Conservation (phyloP, 495 filamentous ascomycete genomes). For the Wilcoxina mikolae region DNA sequence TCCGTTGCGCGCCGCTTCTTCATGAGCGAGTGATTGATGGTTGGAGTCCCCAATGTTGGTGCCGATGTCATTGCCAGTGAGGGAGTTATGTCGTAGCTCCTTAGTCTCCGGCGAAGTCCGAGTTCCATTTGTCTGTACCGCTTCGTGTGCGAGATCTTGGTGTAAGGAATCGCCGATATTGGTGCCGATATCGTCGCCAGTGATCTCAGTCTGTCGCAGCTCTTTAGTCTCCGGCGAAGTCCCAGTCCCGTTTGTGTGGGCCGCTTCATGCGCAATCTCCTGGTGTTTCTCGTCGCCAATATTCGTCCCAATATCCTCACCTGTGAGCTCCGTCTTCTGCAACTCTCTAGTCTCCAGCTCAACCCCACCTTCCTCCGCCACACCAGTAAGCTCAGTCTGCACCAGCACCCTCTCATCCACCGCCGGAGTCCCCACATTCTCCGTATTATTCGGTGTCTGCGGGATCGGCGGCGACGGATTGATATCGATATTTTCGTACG, state of each 20-base stretch:
- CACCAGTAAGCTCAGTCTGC: no score
- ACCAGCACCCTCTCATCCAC: no score
- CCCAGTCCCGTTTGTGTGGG: neutral
- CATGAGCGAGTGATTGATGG: neutral
- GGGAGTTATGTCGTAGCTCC: neutral
- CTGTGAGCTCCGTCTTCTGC: neutral
- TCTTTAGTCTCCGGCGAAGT: neutral
- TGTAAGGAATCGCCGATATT: neutral
- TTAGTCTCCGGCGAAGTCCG: neutral
- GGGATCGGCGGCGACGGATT: no score
- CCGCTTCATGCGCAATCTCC: neutral
- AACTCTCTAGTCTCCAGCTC: no score
- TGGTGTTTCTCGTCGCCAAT: neutral
- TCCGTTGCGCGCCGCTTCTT: neutral
- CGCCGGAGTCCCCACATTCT: no score
- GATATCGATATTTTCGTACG: no score
- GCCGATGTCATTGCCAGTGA: neutral
- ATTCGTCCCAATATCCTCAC: neutral
- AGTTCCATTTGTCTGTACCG: neutral
- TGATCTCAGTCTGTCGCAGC: neutral
- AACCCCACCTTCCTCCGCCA: no score
- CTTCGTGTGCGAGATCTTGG: neutral
- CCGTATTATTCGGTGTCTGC: no score
- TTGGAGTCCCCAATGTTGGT: neutral
- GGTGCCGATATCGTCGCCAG: neutral